Percentiles rank a stretch among this genome's conserved stretches.
phyloP scores from a whole-genome alignment of 2,329 filamentous ascomycete species.

The Verticillium isaacii region DNA sequence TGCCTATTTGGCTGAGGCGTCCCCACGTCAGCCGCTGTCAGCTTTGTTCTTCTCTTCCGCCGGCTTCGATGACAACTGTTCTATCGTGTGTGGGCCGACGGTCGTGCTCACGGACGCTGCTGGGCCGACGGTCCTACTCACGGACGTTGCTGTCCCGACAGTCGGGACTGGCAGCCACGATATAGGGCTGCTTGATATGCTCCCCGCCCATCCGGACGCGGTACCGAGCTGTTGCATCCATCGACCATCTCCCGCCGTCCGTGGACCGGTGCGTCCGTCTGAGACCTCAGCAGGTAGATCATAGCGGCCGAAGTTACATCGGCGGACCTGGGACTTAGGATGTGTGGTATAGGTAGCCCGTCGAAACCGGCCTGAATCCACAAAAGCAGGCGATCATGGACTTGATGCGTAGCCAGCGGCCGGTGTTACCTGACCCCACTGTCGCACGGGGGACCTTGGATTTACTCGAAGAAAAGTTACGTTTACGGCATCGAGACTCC shows the following conservation, averaged over 20 bases:
- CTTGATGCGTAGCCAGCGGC: conserved; percentile 2
- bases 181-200: background rate
- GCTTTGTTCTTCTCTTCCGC: background rate
- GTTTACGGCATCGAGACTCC: too few relatives aligned
- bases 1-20: background rate
- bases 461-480: too few relatives aligned
- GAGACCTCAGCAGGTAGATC: background rate
- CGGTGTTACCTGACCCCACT: background rate
- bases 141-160: background rate
- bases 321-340: background rate
- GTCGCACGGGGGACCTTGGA: too few relatives aligned
- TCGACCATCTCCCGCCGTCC: background rate
- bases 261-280: background rate
- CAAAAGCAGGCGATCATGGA: conserved; percentile 6
- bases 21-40: background rate
- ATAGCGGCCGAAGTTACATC: background rate
- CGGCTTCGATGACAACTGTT: background rate
- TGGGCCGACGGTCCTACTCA: background rate
- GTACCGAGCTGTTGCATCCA: background rate
- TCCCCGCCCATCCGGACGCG: background rate
- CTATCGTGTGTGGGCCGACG: background rate
- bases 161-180: background rate
- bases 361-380: background rate
- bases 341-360: background rate
- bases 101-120: background rate